These are phyloP conservation scores for Flaveria sonorensis DNA, from an alignment of 129 eudicot species.

Conservation along the genomic window DNA sequence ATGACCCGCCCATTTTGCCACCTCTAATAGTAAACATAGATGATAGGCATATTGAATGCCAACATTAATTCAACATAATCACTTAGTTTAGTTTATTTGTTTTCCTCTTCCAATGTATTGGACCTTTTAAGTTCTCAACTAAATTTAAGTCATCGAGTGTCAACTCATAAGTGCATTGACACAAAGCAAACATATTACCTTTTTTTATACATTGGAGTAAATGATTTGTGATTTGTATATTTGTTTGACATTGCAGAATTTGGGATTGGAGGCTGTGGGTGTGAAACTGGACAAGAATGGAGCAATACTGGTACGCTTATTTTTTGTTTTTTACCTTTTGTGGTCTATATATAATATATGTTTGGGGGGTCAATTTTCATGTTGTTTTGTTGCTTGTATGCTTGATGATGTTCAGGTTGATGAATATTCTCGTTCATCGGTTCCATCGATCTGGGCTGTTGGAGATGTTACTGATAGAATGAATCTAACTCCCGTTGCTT, in stretches of 20 bases:
- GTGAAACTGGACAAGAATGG: conserved; percentile 81
- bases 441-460: conserved; percentile 98
- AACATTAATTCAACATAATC: not conserved
- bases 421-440: conserved; percentile 86
- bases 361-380: conserved; percentile 3
- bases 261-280: conserved; percentile 87
- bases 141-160: not conserved
- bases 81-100: not conserved
- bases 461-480: conserved; percentile 98
- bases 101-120: not conserved
- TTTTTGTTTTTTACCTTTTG: not conserved
- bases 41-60: not conserved
- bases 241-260: conserved; percentile 55
- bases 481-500: conserved; percentile 97
- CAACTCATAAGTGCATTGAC: conserved; percentile 16
- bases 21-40: not conserved
- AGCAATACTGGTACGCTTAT: conserved; percentile 70
- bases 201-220: not conserved
- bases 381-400: not conserved
- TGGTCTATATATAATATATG: conserved; percentile 4
- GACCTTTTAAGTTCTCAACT: not conserved
- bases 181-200: not conserved
- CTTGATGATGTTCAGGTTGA: conserved; percentile 62
- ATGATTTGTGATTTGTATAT: conserved; percentile 5
- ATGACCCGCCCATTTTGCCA: not conserved